These are phyloP conservation scores for Oropetium thomaeum DNA, from an alignment of 176 grass and related monocot species.

Conservation along the genomic window DNA sequence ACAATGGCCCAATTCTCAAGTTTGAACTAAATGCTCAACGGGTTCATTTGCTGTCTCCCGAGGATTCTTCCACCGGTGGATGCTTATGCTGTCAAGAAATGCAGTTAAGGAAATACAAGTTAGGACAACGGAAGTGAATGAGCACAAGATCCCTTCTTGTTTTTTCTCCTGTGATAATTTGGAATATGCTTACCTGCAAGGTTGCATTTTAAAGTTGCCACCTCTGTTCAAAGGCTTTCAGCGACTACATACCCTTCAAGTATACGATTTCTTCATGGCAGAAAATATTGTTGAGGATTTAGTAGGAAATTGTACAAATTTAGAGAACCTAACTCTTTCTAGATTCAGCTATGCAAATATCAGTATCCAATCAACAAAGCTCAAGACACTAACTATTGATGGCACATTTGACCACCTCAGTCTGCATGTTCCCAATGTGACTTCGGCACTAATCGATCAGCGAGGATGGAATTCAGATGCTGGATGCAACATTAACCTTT, in stretches of 20 bases:
- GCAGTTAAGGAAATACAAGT: constrained; percentile 26
- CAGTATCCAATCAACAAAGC: constrained; percentile 46
- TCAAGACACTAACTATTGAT: constrained; percentile 30
- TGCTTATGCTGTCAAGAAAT: constrained; percentile 59
- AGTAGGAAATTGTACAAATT: constrained; percentile 37
- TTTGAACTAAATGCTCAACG: background rate
- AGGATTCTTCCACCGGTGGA: constrained; percentile 43
- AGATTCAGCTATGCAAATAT: constrained; percentile 11
- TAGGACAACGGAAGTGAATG: background rate
- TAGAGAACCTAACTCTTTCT: constrained; percentile 34
- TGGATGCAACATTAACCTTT: constrained; percentile 27
- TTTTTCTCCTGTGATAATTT: constrained; percentile 35
- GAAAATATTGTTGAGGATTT: constrained; percentile 40
- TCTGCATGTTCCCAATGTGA: constrained; percentile 37
- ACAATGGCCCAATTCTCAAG: constrained; percentile 31
- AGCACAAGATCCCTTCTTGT: constrained; percentile 34
- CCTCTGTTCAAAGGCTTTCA: constrained; percentile 35
- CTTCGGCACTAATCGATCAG: background rate
- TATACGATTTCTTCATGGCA: constrained; percentile 1
- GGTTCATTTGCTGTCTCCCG: constrained; percentile 11
- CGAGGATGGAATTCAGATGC: no score
- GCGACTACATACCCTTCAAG: constrained; percentile 29
- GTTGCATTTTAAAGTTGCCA: constrained; percentile 13
- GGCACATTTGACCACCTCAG: constrained; percentile 34
- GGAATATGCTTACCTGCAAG: constrained; percentile 16